phyloP scores from a whole-genome alignment of 1,139 yeast species.

The Arxiozyma heterogenica region DNA sequence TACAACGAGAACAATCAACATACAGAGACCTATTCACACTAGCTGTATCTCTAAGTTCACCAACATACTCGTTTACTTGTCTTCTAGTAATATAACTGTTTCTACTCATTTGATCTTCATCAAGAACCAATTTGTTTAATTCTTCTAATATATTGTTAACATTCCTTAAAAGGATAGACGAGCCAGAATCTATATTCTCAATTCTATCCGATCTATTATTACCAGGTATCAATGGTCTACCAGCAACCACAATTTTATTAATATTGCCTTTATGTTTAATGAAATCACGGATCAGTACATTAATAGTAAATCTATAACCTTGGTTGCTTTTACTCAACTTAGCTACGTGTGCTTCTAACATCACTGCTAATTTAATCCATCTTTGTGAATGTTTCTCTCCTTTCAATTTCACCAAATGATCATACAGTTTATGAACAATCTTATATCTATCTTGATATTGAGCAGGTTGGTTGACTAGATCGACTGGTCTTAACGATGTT shows the following conservation, averaged over 20 bases:
- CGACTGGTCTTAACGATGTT: constrained; percentile 21
- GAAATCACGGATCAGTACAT: constrained; percentile 26
- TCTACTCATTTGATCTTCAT: constrained; percentile 13
- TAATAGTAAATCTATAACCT: constrained; percentile 27
- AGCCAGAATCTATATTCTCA: not conserved
- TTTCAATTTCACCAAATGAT: constrained; percentile 17
- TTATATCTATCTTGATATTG: constrained; percentile 28
- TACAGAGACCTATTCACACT: constrained; percentile 1
- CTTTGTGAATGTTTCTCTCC: constrained; percentile 10
- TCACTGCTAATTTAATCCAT: constrained; percentile 15
- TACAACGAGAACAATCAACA: constrained; percentile 25
- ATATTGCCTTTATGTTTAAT: constrained; percentile 24
- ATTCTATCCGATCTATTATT: not conserved
- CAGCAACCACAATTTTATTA: constrained; percentile 17
- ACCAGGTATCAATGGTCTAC: constrained; percentile 12
- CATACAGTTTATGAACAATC: constrained; percentile 22
- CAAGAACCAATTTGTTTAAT: constrained; percentile 15
- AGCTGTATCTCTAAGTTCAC: not conserved
- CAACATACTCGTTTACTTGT: constrained; percentile 3
- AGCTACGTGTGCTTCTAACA: constrained; percentile 25
- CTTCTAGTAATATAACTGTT: constrained; percentile 21
- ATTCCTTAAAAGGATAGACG: not conserved
- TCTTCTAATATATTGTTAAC: constrained; percentile 12
- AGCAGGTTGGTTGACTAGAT: constrained; percentile 25
- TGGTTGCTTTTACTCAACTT: constrained; percentile 22